phyloP scores from a whole-genome alignment of 768 basidiomycete species.

The Lentinus brumalis region DNA sequence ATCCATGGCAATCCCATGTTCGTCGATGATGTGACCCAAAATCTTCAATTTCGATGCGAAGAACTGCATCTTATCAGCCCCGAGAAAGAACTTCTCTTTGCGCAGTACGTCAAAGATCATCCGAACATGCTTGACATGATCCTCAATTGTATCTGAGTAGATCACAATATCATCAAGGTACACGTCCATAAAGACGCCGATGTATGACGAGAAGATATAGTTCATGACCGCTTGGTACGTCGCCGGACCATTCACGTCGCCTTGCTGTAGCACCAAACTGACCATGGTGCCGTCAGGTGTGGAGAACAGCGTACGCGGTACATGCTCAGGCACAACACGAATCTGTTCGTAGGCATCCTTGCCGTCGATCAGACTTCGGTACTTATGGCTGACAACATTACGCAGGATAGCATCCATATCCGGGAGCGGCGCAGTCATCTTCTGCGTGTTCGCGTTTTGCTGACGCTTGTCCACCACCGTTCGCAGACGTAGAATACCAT shows the following conservation, averaged over 20 bases:
- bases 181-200: slow-evolving; percentile 37
- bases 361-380: slow-evolving; percentile 27
- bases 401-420: slow-evolving; percentile 26
- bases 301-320: slow-evolving; percentile 24
- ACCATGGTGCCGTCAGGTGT: slow-evolving; percentile 33
- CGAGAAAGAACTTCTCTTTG: too few species aligned
- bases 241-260: slow-evolving; percentile 34
- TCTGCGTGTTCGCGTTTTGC: slow-evolving; percentile 27
- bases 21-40: slow-evolving; percentile 28
- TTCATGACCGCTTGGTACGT: slow-evolving; percentile 49
- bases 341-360: slow-evolving; percentile 34
- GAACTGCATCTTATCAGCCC: slow-evolving; percentile 10
- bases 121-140: slow-evolving; percentile 28
- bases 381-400: slow-evolving; percentile 16
- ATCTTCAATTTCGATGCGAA: slow-evolving; percentile 20
- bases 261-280: slow-evolving; percentile 32
- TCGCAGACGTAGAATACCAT: neutral
- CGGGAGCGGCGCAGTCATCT: slow-evolving; percentile 21
- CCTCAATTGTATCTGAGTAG: slow-evolving; percentile 29
- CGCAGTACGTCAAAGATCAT: slow-evolving; percentile 13
- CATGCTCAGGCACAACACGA: slow-evolving; percentile 23
- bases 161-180: slow-evolving; percentile 39
- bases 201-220: slow-evolving; percentile 35
- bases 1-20: slow-evolving; percentile 27
- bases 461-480: slow-evolving; percentile 7